Evolutionary conservation across 768 basidiomycete species (phyloP).

Genomic region (Rhodotorula taiwanensis): DNA sequence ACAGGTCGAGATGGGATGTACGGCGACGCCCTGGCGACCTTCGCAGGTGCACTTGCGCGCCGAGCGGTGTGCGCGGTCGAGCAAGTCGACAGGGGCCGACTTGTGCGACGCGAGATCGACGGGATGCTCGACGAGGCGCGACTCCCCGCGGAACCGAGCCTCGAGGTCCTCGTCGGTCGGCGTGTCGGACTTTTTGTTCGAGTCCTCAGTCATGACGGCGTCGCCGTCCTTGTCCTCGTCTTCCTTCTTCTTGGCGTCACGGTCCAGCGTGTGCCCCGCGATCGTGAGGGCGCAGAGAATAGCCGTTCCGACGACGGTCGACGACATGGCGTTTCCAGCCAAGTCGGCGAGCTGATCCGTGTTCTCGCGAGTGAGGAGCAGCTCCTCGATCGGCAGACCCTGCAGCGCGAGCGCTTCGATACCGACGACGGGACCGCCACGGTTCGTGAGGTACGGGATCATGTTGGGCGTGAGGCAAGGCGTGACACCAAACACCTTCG

Average conservation of each 20-base stretch:
- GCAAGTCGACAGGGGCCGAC: conserved; percentile 53
- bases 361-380: conserved; percentile 82
- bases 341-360: conserved; percentile 90
- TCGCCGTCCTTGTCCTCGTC: conserved; percentile 22
- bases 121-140: conserved; percentile 53
- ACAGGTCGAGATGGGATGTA: conserved; percentile 61
- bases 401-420: conserved; percentile 89
- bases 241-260: neutral
- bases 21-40: conserved; percentile 71
- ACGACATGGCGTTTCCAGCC: conserved; percentile 96
- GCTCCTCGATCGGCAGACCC: conserved; percentile 83
- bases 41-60: conserved; percentile 83
- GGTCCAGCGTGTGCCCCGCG: conserved; percentile 45
- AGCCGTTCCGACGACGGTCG: conserved; percentile 86
- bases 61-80: conserved; percentile 61
- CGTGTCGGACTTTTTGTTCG: conserved; percentile 52
- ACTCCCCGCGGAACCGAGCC: conserved; percentile 53
- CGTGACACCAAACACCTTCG: conserved; percentile 65
- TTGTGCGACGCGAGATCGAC: conserved; percentile 26
- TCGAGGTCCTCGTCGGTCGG: conserved; percentile 62
- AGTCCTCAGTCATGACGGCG: conserved; percentile 48
- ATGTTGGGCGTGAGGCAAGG: conserved; percentile 84
- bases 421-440: conserved; percentile 92
- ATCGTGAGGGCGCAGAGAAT: conserved; percentile 73
- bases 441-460: conserved; percentile 93